Percentiles rank a stretch among this genome's conserved stretches.
Evolutionary conservation across 2,329 filamentous ascomycete species (phyloP).

Genomic region (Sporothrix inflata): DNA sequence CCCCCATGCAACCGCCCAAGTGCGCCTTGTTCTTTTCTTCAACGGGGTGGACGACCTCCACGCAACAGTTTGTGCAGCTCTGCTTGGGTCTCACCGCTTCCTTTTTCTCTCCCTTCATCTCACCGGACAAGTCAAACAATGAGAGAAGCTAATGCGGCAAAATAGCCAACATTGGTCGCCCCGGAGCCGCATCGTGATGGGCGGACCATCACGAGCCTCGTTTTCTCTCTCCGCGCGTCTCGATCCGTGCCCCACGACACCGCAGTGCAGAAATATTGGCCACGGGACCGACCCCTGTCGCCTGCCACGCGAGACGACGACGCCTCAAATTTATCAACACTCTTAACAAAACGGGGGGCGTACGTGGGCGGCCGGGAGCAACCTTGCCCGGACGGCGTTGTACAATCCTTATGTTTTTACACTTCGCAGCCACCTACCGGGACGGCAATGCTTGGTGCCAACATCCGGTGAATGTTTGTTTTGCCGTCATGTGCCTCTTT

Average conservation of each 20-base stretch:
- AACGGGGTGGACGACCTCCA: conserved; percentile 4
- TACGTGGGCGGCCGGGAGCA: neutral
- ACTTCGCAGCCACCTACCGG: neutral
- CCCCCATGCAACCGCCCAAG: conserved; percentile 1
- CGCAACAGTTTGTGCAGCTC: conserved; percentile 11
- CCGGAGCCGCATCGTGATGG: neutral
- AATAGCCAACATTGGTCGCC: no score
- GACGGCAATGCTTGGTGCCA: neutral
- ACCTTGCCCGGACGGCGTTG: neutral
- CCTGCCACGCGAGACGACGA: neutral
- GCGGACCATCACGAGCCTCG: neutral
- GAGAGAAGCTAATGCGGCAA: neutral
- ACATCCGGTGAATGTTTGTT: neutral
- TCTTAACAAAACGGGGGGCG: neutral
- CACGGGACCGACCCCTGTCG: conserved; percentile 4
- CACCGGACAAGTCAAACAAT: neutral
- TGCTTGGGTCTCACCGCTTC: conserved; percentile 18
- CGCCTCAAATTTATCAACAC: neutral
- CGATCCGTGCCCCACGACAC: neutral
- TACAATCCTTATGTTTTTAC: neutral
- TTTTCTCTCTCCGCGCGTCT: neutral
- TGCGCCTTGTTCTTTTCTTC: neutral
- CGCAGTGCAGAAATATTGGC: neutral
- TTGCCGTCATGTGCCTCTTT: neutral
- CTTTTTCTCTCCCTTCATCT: neutral